Base-by-base conservation (phyloP, 768 basidiomycete species). In the Rhizopogon vinicolor region DNA sequence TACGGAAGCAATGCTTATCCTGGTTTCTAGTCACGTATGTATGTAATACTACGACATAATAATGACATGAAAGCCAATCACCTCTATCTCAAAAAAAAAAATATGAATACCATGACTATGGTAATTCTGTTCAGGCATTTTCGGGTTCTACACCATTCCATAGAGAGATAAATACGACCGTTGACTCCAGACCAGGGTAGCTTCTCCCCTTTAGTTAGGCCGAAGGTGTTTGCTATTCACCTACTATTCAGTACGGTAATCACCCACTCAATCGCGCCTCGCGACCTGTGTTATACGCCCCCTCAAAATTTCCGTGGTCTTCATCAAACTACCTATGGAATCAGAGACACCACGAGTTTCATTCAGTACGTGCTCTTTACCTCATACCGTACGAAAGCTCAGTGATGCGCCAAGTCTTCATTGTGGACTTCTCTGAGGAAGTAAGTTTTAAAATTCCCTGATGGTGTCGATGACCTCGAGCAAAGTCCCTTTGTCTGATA, bases 391-490 rank as follows among this genome's bases (percentile, higher is more conserved):
- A 14, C 16, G 44, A 52, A 16, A 13, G 40, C 59, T 68, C 19
- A 69, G 39, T 16, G 33, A 12, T 19, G 12, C 22, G 48, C 22
- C 7, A 64, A 90, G 89, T 91, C 57, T 87, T 83, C 18, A 91
- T 91, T 62, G 84, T 89, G 51, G 89, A 92, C 70, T 90, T 91
- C 69, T 83, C 86, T 3, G 80, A 86, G 70, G 78, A 89, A 70
- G 87, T 87, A 64, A 61, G 68, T 60, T 46, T 16, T 33, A 57
- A 51, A 54, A 25, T 44, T 43, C 22, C 31, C 45, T 18, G 14
- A 37, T 16, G 14, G 5, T 55, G 14, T 51, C 42, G 22, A 28
- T 50, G 8, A 4, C 8, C 19, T 10, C 56, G 51, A 55, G 60
- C 51, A 44, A 53, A 40, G 48, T 53, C 52, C 29, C 52, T 35